Evolutionary conservation across 179 eudicot species (phyloP).

Genomic region (Camellia oleifera): DNA sequence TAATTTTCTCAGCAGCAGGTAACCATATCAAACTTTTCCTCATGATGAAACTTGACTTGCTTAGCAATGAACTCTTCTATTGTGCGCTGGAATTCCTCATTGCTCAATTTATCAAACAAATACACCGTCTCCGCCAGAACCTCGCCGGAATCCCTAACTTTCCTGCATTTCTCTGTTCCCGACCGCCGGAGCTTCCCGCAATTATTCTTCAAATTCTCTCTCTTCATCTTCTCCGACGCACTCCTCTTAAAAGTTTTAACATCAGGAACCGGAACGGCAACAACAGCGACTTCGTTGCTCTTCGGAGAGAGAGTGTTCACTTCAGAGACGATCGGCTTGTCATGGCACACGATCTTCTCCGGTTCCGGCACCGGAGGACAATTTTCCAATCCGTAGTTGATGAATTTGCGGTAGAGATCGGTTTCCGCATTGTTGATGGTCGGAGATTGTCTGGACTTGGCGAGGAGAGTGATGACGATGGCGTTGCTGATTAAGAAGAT

Average conservation of each 20-base stretch:
- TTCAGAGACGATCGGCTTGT: constrained; percentile 48
- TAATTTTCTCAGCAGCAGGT: constrained; percentile 12
- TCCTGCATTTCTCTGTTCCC: constrained; percentile 42
- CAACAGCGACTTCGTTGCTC: neutral
- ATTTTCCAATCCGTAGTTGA: neutral
- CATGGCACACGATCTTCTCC: constrained; percentile 41
- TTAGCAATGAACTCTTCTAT: constrained; percentile 60
- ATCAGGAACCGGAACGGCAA: neutral
- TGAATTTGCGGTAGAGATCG: constrained; percentile 30
- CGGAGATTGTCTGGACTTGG: constrained; percentile 51
- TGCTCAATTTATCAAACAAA: constrained; percentile 28
- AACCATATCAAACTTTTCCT: constrained; percentile 48
- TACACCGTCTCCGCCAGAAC: neutral
- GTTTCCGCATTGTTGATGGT: constrained; percentile 21
- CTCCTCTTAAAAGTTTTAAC: constrained; percentile 27
- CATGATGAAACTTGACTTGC: constrained; percentile 46
- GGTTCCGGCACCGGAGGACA: constrained; percentile 10
- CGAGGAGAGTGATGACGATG: constrained; percentile 55
- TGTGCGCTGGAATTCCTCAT: constrained; percentile 48
- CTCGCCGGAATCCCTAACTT: constrained; percentile 5
- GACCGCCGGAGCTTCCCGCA: constrained; percentile 40
- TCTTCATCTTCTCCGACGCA: constrained; percentile 41
- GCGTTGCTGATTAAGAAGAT: constrained; percentile 64
- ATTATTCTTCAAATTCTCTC: constrained; percentile 3
- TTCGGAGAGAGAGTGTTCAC: constrained; percentile 9